Evolutionary conservation across 2,329 filamentous ascomycete species (phyloP), one percentile per base, ranked within the genome.

Genomic region (Botrytis elliptica): DNA sequence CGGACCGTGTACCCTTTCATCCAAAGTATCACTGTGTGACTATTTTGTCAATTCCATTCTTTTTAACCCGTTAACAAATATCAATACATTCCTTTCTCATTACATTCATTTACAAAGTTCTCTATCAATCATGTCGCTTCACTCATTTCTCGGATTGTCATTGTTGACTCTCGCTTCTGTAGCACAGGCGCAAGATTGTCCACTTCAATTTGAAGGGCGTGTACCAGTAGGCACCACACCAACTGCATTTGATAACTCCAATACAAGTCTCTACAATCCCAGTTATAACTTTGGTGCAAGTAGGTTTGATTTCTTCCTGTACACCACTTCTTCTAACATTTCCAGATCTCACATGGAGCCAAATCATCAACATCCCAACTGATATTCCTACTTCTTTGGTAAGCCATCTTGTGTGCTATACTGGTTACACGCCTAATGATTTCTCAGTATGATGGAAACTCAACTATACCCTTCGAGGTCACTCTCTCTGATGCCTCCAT

Each of bases 231-330:
- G 79, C 55, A 83, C 83, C 49, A 80, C 79, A 8, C 76, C 82
- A 20, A 79, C 81, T 67, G 79, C 82, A 12, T 86, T 88, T 72
- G 85, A 86, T 77, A 73, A 76, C 2, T 78, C 77, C 8, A 71
- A 29, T n/a, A 80, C 80, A 67, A 84, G 82, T 74, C 81, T 86
- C 42, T 90, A 85, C 82, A 87, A 85, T 81, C 83, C 87, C 0
- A 81, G 81, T 73, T 88, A 84, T 77, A 86, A 88, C 71, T 85
- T 88, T 77, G 88, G 87, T 64, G 82, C 85, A 76, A 81, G 83
- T 83, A 75, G 7, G 79, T 76, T 57, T 46, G 4, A 1, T 16
- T 14, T 36, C 22, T 18, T 22, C 29, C 20, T n/a, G 8, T 20
- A 33, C 4, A 20, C 8, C 18, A 6, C 36, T 33, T 29, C 40